phyloP scores from a whole-genome alignment of 768 basidiomycete species.

The Leccinum obscurum region DNA sequence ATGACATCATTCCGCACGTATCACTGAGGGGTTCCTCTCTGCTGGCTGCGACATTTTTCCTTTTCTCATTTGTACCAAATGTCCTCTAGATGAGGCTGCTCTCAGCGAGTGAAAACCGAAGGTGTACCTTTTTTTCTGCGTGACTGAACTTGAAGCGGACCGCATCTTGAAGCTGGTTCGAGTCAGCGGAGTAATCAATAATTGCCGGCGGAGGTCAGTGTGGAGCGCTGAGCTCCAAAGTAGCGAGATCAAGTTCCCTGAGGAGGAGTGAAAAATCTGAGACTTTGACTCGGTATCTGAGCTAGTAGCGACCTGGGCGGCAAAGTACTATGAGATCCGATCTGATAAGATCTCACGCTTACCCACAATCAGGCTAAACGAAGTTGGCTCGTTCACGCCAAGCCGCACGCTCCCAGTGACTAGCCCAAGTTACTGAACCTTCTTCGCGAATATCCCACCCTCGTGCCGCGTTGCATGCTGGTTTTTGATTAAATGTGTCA shows the following conservation, averaged over 20 bases:
- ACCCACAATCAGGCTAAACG: neutral
- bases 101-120: neutral
- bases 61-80: neutral
- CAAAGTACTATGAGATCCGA: neutral
- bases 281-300: neutral
- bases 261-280: constrained; percentile 4
- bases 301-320: neutral
- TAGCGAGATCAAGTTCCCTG: neutral
- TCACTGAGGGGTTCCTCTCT: neutral
- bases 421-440: constrained; percentile 1
- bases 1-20: neutral
- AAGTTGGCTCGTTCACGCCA: neutral
- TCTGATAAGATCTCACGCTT: constrained; percentile 1
- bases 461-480: neutral
- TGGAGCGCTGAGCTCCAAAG: constrained; percentile 1
- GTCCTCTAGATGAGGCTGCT: neutral
- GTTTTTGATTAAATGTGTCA: neutral
- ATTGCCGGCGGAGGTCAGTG: neutral
- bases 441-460: constrained; percentile 4
- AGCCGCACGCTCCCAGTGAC: neutral
- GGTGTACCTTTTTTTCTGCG: neutral
- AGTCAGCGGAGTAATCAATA: neutral
- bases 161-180: neutral
- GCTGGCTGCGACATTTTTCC: neutral
- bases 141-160: neutral